Conservation (phyloP, 768 basidiomycete species). For the Russula sp. region DNA sequence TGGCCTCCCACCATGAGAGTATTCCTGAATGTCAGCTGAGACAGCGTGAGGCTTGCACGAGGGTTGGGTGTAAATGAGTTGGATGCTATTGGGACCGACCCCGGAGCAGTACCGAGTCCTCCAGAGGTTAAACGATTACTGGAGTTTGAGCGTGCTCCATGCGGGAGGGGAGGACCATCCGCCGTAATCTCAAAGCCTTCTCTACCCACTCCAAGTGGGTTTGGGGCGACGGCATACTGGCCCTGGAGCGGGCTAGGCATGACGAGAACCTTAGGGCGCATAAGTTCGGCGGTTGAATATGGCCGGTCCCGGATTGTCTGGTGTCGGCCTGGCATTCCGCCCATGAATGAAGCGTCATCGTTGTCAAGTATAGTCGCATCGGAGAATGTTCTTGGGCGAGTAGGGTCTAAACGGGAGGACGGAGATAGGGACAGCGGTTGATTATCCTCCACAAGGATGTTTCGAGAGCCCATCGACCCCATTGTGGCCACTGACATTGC, state of each 20-base stretch:
- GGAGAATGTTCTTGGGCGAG: conserved; percentile 59
- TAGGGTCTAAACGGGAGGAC: conserved; percentile 79
- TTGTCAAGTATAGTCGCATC: conserved; percentile 63
- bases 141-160: conserved; percentile 60
- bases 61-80: conserved; percentile 79
- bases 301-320: conserved; percentile 48
- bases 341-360: conserved; percentile 42
- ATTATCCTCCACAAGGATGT: conserved; percentile 44
- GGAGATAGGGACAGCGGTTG: conserved; percentile 63
- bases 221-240: conserved; percentile 37
- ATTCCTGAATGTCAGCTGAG: conserved; percentile 84
- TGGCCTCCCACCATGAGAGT: conserved; percentile 69
- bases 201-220: conserved; percentile 40
- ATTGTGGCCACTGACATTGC: conserved; percentile 49
- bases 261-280: conserved; percentile 88
- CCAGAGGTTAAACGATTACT: conserved; percentile 42
- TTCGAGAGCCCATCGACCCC: conserved; percentile 39
- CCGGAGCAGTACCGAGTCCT: conserved; percentile 35
- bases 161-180: conserved; percentile 77
- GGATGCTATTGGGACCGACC: conserved; percentile 46
- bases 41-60: conserved; percentile 64
- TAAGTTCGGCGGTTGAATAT: conserved; percentile 72
- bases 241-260: conserved; percentile 88
- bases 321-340: conserved; percentile 33
- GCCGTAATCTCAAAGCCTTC: conserved; percentile 62